Evolutionary conservation across 164 flowering plant species (phyloP), one percentile per base, ranked within the genome.

Genomic region (Pachysandra terminalis): DNA sequence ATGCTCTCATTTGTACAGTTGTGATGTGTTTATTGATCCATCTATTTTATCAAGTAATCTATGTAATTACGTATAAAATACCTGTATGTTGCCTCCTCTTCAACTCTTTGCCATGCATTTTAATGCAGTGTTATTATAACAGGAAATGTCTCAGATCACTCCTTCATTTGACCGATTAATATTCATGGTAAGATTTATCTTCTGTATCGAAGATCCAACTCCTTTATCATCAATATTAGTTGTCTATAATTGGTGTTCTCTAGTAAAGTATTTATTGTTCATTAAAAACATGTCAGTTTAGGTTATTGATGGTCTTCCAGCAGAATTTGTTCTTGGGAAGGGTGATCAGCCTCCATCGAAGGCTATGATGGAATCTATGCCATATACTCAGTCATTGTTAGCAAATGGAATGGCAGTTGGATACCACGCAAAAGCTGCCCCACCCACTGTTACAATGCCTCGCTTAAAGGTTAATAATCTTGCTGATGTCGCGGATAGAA

Each of bases 291-390:
- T 81, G 78, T 63, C 63, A 75, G 66, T 77, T 75, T 85, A 95
- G 98, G 97, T 95, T 72, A 81, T 92, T 84, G 99, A 92, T 86
- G 99, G 97, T 71, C 91, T 95, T 75, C 99, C 99, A 72, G 97
- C 99, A 56, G 97, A 95, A 73, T 92, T 95, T 78, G 83, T 95
- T 66, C 87, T 95, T 41, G 99, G 99, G 58, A 95, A 80, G 79
- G 85, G 81, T 72, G 86, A 82, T 64, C 71, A 75, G 56, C 91
- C 89, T 78, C 93, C 99, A 25, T 51, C 70, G 8, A 73, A 81
- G 68, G 77, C 59, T 58, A 81, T 86, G 60, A 71, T 63, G 76
- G 89, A 90, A 66, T 89, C 97, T 54, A 92, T 95, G 99, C 93
- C 97, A 10, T 92, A 87, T 69, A 89, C 93, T 68, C 99, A 88